Conservation (phyloP, 2,329 filamentous ascomycete species). For the Calonectria pauciramosa region DNA sequence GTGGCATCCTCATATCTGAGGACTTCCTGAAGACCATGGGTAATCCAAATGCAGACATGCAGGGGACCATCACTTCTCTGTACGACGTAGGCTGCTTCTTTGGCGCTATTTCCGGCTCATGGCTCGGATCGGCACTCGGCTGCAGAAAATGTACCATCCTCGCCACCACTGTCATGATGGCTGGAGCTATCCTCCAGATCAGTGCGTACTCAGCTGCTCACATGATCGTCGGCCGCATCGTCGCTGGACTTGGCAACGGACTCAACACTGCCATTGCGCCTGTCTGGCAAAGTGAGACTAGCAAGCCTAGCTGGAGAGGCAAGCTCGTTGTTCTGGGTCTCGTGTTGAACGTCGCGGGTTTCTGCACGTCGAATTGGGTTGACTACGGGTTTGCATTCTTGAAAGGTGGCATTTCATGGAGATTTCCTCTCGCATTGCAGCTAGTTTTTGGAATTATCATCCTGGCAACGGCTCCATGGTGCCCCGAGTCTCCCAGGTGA, state of each 20-base stretch:
- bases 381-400: background rate
- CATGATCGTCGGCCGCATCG: slow-evolving; percentile 62
- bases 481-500: background rate
- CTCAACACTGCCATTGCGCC: slow-evolving; percentile 57
- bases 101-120: background rate
- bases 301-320: background rate
- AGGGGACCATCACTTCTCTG: background rate
- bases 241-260: slow-evolving; percentile 64
- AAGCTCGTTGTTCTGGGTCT: background rate
- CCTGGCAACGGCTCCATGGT: background rate
- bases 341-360: background rate
- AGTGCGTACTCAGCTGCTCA: slow-evolving; percentile 58
- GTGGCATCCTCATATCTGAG: background rate
- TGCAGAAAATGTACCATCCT: slow-evolving; percentile 21
- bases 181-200: slow-evolving; percentile 73
- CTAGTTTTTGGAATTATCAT: background rate
- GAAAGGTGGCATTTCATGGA: background rate
- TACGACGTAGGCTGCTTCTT: background rate
- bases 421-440: background rate
- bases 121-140: background rate
- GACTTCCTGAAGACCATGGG: background rate
- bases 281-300: background rate
- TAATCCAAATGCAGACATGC: background rate
- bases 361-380: background rate
- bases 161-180: slow-evolving; percentile 68